Percentiles rank a stretch among this genome's conserved stretches.
phyloP scores from a whole-genome alignment of 1,284 basidiomycete genomes.

The Sphaerobolus stellatus region DNA sequence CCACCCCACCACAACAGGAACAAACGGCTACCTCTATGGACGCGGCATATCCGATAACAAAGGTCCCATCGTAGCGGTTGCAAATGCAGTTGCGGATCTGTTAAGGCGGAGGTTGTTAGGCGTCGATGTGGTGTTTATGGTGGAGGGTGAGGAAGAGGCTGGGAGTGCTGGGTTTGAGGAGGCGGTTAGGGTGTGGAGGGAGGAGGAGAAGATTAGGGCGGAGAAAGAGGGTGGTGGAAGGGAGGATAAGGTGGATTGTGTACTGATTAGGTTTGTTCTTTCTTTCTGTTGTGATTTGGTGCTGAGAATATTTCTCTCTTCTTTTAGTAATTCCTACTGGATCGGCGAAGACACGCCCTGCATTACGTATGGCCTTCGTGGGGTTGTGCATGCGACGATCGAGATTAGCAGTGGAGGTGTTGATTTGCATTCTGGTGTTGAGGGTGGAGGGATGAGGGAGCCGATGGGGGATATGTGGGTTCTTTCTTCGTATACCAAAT shows the following conservation, averaged over 20 bases:
- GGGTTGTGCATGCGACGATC: conserved; percentile 84
- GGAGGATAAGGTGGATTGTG: conserved; percentile 68
- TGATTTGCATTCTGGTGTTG: conserved; percentile 89
- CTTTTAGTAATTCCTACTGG: conserved; percentile 89
- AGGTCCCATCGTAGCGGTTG: conserved; percentile 90
- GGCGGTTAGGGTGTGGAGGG: conserved; percentile 77
- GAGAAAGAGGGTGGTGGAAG: no score
- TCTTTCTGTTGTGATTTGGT: background rate
- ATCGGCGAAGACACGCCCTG: conserved; percentile 93
- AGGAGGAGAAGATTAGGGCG: no score
- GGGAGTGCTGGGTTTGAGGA: conserved; percentile 85
- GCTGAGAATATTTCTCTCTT: no score
- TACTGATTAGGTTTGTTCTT: conserved; percentile 68
- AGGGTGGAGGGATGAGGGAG: conserved; percentile 85
- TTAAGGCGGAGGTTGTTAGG: conserved; percentile 72
- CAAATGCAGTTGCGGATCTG: conserved; percentile 84
- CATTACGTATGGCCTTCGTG: conserved; percentile 92
- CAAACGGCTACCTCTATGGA: conserved; percentile 92
- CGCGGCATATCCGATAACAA: conserved; percentile 92
- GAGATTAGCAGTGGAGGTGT: conserved; percentile 68
- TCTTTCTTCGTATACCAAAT: background rate
- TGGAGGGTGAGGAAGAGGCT: conserved; percentile 96
- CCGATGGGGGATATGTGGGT: conserved; percentile 90
- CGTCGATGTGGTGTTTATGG: conserved; percentile 85
- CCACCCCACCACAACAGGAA: no score